phyloP scores from a whole-genome alignment of 345 rosid species.

The Eutrema japonicum region DNA sequence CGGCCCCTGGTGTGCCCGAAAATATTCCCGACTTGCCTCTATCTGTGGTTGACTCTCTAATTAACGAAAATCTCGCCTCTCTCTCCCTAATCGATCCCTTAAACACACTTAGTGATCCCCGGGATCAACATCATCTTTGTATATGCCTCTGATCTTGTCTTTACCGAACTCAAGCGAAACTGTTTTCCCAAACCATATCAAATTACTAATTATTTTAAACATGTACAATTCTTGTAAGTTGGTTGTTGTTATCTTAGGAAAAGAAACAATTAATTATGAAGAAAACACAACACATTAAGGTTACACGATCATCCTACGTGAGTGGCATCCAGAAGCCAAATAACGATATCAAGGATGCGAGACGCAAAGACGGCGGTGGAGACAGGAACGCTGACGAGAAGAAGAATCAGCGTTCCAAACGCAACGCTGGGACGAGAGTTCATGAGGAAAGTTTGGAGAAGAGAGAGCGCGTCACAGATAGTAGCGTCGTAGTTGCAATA shows the following conservation, averaged over 20 bases:
- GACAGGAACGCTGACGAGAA: constrained; percentile 54
- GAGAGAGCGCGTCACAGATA: constrained; percentile 51
- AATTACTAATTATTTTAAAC: neutral
- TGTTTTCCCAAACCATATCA: neutral
- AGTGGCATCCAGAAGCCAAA: constrained; percentile 8
- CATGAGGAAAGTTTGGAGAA: constrained; percentile 61
- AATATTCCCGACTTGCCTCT: no score
- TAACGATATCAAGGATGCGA: constrained; percentile 17
- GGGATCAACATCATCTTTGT: no score
- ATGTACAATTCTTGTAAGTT: neutral
- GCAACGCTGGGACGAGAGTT: constrained; percentile 66
- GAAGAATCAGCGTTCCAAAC: constrained; percentile 48
- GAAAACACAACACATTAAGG: neutral
- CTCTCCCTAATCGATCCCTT: no score
- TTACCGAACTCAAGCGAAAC: no score
- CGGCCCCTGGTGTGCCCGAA: no score
- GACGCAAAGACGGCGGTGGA: constrained; percentile 42
- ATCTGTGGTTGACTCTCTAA: no score
- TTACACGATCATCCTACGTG: constrained; percentile 26
- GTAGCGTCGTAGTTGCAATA: constrained; percentile 52
- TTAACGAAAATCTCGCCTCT: no score
- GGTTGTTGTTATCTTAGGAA: neutral
- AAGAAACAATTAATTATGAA: neutral
- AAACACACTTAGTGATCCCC: no score
- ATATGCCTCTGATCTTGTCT: no score